phyloP scores from a whole-genome alignment of 2,329 filamentous ascomycete genomes.

The Microsporum audouinii region DNA sequence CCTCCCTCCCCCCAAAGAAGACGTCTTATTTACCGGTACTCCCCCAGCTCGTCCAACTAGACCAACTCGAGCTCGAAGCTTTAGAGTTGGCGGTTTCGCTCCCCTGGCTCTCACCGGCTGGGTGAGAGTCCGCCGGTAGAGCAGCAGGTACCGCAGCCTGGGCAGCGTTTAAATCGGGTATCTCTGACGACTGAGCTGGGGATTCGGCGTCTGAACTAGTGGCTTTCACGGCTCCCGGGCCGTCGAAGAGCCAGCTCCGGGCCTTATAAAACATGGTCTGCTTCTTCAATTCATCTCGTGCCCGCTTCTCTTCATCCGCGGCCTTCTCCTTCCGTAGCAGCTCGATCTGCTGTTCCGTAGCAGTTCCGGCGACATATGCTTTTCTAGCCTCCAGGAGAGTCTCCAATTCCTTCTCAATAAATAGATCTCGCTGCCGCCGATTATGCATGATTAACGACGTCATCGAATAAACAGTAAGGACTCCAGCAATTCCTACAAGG shows the following conservation, averaged over 20 bases:
- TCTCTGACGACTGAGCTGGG: background rate
- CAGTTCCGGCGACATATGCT: constrained; percentile 31
- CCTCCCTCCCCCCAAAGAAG: too few species aligned
- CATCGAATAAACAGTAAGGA: constrained; percentile 53
- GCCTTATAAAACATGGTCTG: constrained; percentile 29
- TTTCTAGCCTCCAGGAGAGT: constrained; percentile 32
- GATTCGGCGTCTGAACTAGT: background rate
- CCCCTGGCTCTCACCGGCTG: background rate
- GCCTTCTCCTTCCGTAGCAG: constrained; percentile 36
- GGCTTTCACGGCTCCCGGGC: constrained; percentile 8
- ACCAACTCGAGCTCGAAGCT: background rate
- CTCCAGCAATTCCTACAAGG: constrained; percentile 43
- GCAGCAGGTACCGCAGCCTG: background rate
- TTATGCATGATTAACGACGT: constrained; percentile 58
- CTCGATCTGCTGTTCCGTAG: constrained; percentile 33
- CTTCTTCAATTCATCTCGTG: constrained; percentile 30
- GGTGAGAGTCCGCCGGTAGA: background rate
- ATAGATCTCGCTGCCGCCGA: constrained; percentile 51
- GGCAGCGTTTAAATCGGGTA: background rate
- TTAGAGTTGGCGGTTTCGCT: background rate
- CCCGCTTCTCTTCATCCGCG: constrained; percentile 31
- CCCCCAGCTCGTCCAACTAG: background rate
- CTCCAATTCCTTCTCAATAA: constrained; percentile 41
- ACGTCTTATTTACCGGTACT: background rate
- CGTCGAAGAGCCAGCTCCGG: constrained; percentile 30